Evolutionary conservation across 352 stramenopile genomes (phyloP), one percentile per base, ranked within the genome.

Genomic region (Phytophthora niederhauseri): DNA sequence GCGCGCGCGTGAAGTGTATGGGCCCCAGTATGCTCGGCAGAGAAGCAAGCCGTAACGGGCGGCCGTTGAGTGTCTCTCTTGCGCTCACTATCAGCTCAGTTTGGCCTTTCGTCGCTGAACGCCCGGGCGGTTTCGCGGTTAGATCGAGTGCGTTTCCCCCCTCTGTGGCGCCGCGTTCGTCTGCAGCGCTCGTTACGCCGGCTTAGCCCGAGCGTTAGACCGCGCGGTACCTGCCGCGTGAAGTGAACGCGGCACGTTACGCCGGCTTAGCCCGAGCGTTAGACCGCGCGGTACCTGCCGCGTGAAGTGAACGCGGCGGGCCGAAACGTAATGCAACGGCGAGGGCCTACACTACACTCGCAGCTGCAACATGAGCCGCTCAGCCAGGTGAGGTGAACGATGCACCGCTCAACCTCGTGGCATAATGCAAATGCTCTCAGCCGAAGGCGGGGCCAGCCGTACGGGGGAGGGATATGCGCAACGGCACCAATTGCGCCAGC

Each of bases 31-130:
- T 75, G 26, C 26, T 19, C 49, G 65, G 64, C n/a, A 73, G 70
- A 76, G 70, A 73, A 57, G 19, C 34, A 30, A 1, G 24, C 30
- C 28, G 68, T 64, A 76, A 76, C 69, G 69, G 70, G 64, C 65
- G 60, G 64, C 69, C 48, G 69, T 76, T 74, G 61, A 62, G 53
- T 57, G 59, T 34, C 53, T 54, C 65, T 67, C 65, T 63, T 62
- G 24, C n/a, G 24, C 41, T 68, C 24, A 60, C 2, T 43, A 43
- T 43, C 11, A 34, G 30, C 30, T 34, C 7, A 34, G 31, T 64
- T 63, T 61, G 15, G 31, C 20, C 38, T 45, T 58, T 70, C 45
- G 64, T 9, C 24, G 41, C 66, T 74, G 66, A 34, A 34, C 28
- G 28, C 28, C 28, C 28, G 28, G 28, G 28, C 30, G 30, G 30